Evolutionary conservation across 768 basidiomycete genomes (phyloP).

Genomic region (Tricholoma bakamatsutake): DNA sequence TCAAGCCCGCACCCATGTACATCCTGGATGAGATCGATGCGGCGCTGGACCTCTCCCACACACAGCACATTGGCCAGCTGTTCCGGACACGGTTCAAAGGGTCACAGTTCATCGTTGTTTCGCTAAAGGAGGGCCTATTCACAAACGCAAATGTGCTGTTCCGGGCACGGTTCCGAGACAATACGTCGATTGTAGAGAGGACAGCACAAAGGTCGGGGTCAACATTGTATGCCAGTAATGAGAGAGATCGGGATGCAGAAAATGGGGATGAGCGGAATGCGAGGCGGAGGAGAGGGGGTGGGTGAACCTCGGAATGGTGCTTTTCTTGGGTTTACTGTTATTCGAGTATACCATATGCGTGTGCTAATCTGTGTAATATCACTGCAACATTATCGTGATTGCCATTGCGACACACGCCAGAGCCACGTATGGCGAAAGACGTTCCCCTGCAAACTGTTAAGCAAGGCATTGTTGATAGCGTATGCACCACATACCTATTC

Average conservation of each 20-base stretch:
- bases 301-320: background rate
- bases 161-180: constrained; percentile 88
- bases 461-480: background rate
- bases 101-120: constrained; percentile 97
- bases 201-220: constrained; percentile 64
- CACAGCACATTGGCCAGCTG: constrained; percentile 96
- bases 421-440: constrained; percentile 93
- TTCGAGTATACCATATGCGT: background rate
- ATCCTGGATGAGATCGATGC: constrained; percentile 99
- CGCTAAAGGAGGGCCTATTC: constrained; percentile 93
- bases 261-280: constrained; percentile 25
- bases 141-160: constrained; percentile 97
- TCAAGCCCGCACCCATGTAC: constrained; percentile 99
- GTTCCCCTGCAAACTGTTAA: constrained; percentile 60
- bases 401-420: constrained; percentile 94
- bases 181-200: constrained; percentile 85
- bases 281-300: constrained; percentile 22
- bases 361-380: constrained; percentile 18
- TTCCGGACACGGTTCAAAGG: constrained; percentile 97
- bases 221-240: constrained; percentile 32
- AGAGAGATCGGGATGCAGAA: constrained; percentile 21
- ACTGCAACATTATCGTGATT: constrained; percentile 45
- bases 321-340: background rate
- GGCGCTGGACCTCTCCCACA: constrained; percentile 91
- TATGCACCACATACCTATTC: constrained; percentile 65